Base-by-base conservation (phyloP, 2,329 filamentous ascomycete genomes). In the Gremmenia infestans region DNA sequence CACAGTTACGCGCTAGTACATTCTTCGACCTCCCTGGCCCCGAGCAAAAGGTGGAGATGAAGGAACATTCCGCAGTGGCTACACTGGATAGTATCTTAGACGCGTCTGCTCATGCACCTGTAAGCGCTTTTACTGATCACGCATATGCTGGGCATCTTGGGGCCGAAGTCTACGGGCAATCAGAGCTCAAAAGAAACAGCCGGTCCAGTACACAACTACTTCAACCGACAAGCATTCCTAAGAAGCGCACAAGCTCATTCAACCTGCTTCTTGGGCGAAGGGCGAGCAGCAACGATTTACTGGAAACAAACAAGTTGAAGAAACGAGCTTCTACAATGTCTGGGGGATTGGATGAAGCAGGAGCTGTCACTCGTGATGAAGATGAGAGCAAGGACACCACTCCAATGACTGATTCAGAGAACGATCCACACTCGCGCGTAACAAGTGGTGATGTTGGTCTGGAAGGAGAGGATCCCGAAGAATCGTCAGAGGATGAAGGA, bases 21-120 rank as follows among this genome's bases (percentile, higher is more conserved):
- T 97, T 90, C 73, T 97, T 97, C 67, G 92, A 97, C 56, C 65
- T 83, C 22, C 87, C 87, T 0, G 76, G 81, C 3, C 69, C 80
- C 5, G 64, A 72, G 2, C 74, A 78, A 5, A 71, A 75, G 12
- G 75, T 86, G 22, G 77, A 86, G 62, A 68, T 86, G 53, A 86
- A 85, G 70, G 85, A 89, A 56, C 87, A 89, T 17, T 97, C 94
- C 25, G 92, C 93, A 11, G 89, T 91, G 68, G 87, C 83, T 43
- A 96, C 93, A 0, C 80, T 99, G 7, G 92, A 99, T 63, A 92
- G 85, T 69, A 95, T 99, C 52, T 80, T 99, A 15, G 88, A 96
- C 68, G 94, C 93, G 7, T 94, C 93, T 2, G 89, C 90, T 2
- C 82, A 81, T 57, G 93, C 94, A 0, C 94, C 94, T 1, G 91